A percentile compares a stretch with the other conserved stretches of the same genome.
These are phyloP conservation scores for Salix koriyanagi DNA, from an alignment of 345 rosid genomes.

Conservation along the genomic window DNA sequence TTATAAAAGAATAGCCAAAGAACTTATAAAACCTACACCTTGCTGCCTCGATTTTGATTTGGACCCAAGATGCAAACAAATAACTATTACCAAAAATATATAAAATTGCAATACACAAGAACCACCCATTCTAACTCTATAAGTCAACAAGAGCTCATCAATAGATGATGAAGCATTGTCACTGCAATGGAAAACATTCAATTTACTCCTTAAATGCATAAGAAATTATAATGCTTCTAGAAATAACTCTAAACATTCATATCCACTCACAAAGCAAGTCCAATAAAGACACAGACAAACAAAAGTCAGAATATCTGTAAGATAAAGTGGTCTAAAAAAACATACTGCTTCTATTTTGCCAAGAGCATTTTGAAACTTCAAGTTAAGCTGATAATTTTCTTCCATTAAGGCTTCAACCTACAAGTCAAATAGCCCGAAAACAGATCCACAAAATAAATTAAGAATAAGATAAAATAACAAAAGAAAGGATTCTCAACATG, in stretches of 20 bases:
- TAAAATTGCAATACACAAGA: background rate
- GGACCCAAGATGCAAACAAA: background rate
- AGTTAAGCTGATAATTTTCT: constrained; percentile 17
- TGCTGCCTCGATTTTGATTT: background rate
- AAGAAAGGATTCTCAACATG: background rate
- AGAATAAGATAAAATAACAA: background rate
- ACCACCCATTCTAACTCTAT: background rate
- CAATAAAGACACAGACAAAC: background rate
- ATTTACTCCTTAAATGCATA: background rate
- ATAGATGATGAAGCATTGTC: background rate
- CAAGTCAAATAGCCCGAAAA: constrained; percentile 2
- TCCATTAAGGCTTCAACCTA: constrained; percentile 27
- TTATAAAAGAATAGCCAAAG: background rate
- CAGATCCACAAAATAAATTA: background rate
- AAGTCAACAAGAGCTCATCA: background rate
- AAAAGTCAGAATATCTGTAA: background rate
- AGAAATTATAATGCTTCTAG: background rate
- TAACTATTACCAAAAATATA: background rate
- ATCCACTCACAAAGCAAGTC: background rate
- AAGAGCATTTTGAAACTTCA: constrained; percentile 12
- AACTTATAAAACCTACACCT: background rate
- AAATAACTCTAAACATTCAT: background rate
- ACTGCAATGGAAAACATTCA: background rate
- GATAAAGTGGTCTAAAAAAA: background rate
- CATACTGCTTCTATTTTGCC: constrained; percentile 26